These are phyloP conservation scores for Pseudopyricularia javanii DNA, from an alignment of 2,329 filamentous ascomycete genomes.

Conservation along the genomic window DNA sequence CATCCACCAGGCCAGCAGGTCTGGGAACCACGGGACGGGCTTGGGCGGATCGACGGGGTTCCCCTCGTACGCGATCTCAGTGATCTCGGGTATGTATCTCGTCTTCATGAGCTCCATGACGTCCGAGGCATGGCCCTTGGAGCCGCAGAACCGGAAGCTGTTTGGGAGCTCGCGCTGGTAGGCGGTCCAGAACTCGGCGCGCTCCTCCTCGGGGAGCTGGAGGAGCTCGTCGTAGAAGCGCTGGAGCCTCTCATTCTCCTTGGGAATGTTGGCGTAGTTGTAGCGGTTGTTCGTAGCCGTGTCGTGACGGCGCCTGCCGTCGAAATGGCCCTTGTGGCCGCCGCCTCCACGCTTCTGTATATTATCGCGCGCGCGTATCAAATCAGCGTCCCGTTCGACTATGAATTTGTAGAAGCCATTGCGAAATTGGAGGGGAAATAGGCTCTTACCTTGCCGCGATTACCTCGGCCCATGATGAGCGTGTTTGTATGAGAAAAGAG, in stretches of 20 bases:
- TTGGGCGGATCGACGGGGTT: conserved; percentile 69
- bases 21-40: conserved; percentile 84
- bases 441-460: neutral
- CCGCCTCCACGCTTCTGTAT: conserved; percentile 18
- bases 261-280: conserved; percentile 50
- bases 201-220: conserved; percentile 63
- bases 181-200: conserved; percentile 69
- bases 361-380: neutral
- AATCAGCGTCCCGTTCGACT: too few relatives aligned
- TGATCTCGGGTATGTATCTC: conserved; percentile 83
- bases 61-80: conserved; percentile 73
- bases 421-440: neutral
- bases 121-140: conserved; percentile 84
- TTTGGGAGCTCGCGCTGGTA: conserved; percentile 81
- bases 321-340: conserved; percentile 14
- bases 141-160: conserved; percentile 95
- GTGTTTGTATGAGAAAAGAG: neutral
- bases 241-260: conserved; percentile 76
- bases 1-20: conserved; percentile 94
- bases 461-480: neutral
- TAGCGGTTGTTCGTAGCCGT: conserved; percentile 25
- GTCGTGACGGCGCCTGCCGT: conserved; percentile 22
- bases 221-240: conserved; percentile 72
- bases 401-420: neutral
- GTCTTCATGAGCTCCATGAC: conserved; percentile 82